Conservation (phyloP, 441 rosid species). For the Erodium trifolium region DNA sequence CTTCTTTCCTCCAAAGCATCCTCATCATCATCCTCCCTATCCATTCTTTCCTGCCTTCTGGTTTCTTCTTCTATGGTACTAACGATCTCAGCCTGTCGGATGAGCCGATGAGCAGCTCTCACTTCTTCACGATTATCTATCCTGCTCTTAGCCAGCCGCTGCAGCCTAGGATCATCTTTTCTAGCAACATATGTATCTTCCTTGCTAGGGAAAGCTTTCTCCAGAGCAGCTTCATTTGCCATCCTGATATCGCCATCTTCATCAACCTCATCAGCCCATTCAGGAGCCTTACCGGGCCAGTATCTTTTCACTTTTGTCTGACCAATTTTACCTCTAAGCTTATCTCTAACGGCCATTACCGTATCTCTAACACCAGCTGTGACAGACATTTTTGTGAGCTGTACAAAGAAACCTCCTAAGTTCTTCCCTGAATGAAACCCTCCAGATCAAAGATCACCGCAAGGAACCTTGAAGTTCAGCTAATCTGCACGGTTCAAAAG, state of each 20-base stretch:
- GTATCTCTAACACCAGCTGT: slow-evolving; percentile 54
- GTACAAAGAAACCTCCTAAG: no score
- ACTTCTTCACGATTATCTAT: slow-evolving; percentile 65
- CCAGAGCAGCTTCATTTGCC: slow-evolving; percentile 43
- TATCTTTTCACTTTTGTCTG: slow-evolving; percentile 77
- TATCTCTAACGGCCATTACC: slow-evolving; percentile 48
- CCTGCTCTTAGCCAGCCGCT: slow-evolving; percentile 68
- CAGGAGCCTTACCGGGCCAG: slow-evolving; percentile 91
- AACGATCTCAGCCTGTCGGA: no score
- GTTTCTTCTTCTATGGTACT: slow-evolving; percentile 52
- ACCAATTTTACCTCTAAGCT: slow-evolving; percentile 66
- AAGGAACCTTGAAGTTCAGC: not conserved
- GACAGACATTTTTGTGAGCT: slow-evolving; percentile 46
- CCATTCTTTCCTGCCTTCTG: slow-evolving; percentile 45
- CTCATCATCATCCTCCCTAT: slow-evolving; percentile 37
- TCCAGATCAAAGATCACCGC: not conserved
- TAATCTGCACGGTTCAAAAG: not conserved
- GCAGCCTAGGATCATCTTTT: slow-evolving; percentile 73
- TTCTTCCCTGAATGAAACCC: no score
- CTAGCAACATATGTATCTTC: slow-evolving; percentile 32
- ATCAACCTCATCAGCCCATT: slow-evolving; percentile 76
- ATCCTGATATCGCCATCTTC: slow-evolving; percentile 68
- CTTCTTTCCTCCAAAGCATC: slow-evolving; percentile 62
- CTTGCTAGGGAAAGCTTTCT: slow-evolving; percentile 52
- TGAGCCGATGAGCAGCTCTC: slow-evolving; percentile 76